Conservation (phyloP, 768 basidiomycete genomes). For the Cystofilobasidium macerans region DNA sequence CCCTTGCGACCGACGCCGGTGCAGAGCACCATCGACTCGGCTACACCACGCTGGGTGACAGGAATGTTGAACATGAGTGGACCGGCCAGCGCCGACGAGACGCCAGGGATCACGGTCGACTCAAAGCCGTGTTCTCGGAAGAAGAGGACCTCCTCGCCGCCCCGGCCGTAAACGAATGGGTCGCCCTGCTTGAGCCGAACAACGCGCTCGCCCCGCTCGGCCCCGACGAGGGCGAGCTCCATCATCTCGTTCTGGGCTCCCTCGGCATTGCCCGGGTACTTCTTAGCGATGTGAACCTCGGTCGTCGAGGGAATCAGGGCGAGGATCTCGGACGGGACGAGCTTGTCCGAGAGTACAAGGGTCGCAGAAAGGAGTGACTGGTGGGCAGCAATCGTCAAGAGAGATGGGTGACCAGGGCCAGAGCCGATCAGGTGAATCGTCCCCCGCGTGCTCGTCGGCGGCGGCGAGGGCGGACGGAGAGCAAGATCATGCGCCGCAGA, state of each 20-base stretch:
- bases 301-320: constrained; percentile 57
- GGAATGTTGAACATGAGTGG: constrained; percentile 85
- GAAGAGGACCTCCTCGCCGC: constrained; percentile 86
- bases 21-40: constrained; percentile 78
- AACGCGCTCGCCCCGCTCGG: constrained; percentile 65
- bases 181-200: constrained; percentile 96
- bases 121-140: constrained; percentile 80
- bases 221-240: constrained; percentile 77
- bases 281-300: constrained; percentile 78
- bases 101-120: constrained; percentile 74
- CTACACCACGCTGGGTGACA: constrained; percentile 87
- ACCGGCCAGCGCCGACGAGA: constrained; percentile 78
- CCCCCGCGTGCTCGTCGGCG: constrained; percentile 40
- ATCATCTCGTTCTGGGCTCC: constrained; percentile 90
- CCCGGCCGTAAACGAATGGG: constrained; percentile 85
- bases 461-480: constrained; percentile 23
- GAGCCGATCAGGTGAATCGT: constrained; percentile 85
- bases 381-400: constrained; percentile 80
- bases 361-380: constrained; percentile 68
- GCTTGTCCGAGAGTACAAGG: constrained; percentile 87
- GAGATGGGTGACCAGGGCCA: constrained; percentile 85
- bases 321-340: constrained; percentile 80
- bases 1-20: constrained; percentile 87
- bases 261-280: constrained; percentile 96
- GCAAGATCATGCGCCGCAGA: constrained; percentile 10